phyloP scores from a whole-genome alignment of 148 eudicot species.

The Selenicereus undatus region DNA sequence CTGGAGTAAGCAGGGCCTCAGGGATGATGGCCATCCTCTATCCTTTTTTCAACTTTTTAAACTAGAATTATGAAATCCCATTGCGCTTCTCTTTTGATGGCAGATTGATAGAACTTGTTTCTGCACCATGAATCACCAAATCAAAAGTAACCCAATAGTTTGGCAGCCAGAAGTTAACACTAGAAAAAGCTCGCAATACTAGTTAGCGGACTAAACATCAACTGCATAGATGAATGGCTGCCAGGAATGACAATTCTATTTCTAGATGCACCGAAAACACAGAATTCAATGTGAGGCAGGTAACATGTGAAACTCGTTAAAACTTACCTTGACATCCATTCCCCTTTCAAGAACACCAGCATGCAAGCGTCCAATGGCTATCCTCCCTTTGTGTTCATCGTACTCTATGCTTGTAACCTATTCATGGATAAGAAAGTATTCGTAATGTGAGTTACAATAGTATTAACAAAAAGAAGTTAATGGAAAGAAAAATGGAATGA shows the following conservation, averaged over 20 bases:
- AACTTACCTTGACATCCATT: constrained; percentile 77
- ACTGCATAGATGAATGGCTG: too few species aligned
- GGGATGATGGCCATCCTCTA: not conserved
- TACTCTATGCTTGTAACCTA: constrained; percentile 89
- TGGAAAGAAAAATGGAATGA: not conserved
- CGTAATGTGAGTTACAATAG: not conserved
- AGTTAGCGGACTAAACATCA: too few species aligned
- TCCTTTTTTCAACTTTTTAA: not conserved
- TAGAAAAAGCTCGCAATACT: too few species aligned
- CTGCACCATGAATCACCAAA: not conserved
- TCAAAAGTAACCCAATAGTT: not conserved
- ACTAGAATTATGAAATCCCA: not conserved
- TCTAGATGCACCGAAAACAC: not conserved
- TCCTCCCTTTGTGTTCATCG: constrained; percentile 94
- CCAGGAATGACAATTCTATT: too few species aligned
- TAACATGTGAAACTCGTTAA: constrained; percentile 2
- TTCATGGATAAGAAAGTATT: not conserved
- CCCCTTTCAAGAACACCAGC: constrained; percentile 84
- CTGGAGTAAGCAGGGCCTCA: not conserved
- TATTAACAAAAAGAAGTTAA: not conserved
- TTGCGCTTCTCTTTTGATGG: not conserved
- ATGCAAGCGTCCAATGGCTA: constrained; percentile 95
- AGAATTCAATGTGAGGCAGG: not conserved
- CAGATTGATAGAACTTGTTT: not conserved
- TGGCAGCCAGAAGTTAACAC: not conserved